Conservation (phyloP, 768 basidiomycete genomes). For the Exidia glandulosa region DNA sequence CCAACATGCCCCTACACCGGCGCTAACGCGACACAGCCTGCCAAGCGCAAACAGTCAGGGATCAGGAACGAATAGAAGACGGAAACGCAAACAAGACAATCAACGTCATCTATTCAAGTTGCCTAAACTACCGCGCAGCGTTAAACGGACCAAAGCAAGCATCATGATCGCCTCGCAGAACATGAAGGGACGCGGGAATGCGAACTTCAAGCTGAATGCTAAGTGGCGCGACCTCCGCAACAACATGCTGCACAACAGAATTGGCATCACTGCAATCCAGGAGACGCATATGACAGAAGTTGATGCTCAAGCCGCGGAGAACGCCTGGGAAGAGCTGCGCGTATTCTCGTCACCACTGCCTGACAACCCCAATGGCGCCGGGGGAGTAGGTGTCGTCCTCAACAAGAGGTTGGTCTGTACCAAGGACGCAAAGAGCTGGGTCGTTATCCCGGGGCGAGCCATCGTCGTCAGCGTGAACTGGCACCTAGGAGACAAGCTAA, state of each 20-base stretch:
- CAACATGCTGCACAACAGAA: not conserved
- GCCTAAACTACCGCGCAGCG: not conserved
- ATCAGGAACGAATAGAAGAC: too few relatives aligned
- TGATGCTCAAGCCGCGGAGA: not conserved
- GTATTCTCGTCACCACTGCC: not conserved
- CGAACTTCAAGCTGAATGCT: not conserved
- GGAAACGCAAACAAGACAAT: not conserved
- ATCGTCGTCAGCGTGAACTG: not conserved
- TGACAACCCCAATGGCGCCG: not conserved
- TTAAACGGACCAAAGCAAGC: not conserved
- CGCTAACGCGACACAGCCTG: too few relatives aligned
- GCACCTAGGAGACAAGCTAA: not conserved
- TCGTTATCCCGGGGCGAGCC: not conserved
- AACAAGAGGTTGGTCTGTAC: not conserved
- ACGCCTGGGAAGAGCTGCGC: not conserved
- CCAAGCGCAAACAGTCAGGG: too few relatives aligned
- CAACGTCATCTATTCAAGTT: not conserved
- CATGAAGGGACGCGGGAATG: not conserved
- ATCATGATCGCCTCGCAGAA: not conserved
- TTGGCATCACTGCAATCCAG: not conserved
- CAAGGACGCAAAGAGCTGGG: not conserved
- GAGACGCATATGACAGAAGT: not conserved
- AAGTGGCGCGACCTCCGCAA: not conserved
- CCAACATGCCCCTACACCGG: too few relatives aligned
- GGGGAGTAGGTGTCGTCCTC: not conserved